Evolutionary conservation across 2,329 filamentous ascomycete genomes (phyloP).

Genomic region (Geosmithia flava): DNA sequence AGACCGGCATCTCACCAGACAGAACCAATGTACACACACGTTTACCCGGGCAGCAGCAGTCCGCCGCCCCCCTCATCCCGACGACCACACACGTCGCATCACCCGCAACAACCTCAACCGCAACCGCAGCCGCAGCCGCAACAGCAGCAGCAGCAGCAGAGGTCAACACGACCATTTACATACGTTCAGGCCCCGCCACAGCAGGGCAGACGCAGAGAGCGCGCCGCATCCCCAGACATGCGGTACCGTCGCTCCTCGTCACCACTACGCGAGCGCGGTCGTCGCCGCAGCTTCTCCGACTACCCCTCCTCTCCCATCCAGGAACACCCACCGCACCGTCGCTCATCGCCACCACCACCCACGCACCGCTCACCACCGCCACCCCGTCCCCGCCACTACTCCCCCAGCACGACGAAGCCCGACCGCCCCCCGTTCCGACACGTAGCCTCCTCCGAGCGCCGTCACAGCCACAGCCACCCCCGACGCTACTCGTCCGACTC

Average conservation of each 20-base stretch:
- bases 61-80: not conserved
- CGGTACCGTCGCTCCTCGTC: constrained; percentile 11
- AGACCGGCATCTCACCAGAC: constrained; percentile 9
- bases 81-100: not conserved
- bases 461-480: constrained; percentile 37
- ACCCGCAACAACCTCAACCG: not conserved
- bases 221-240: constrained; percentile 11
- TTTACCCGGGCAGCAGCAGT: constrained; percentile 10
- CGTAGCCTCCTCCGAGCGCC: constrained; percentile 5
- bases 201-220: not conserved
- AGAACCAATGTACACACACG: constrained; percentile 24
- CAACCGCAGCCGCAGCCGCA: not conserved
- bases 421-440: not conserved
- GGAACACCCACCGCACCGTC: constrained; percentile 3
- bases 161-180: constrained; percentile 14
- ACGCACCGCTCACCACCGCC: constrained; percentile 10
- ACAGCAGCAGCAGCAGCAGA: no score
- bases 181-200: constrained; percentile 25
- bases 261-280: constrained; percentile 20
- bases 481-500: constrained; percentile 26
- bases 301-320: constrained; percentile 23
- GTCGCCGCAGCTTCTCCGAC: constrained; percentile 39
- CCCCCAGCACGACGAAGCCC: constrained; percentile 4
- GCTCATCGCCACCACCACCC: constrained; percentile 10
- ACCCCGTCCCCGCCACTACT: constrained; percentile 11